Evolutionary conservation across 208 protist genomes (phyloP), one percentile per base, ranked within the genome.

Genomic region (Crithidia brevicula): DNA sequence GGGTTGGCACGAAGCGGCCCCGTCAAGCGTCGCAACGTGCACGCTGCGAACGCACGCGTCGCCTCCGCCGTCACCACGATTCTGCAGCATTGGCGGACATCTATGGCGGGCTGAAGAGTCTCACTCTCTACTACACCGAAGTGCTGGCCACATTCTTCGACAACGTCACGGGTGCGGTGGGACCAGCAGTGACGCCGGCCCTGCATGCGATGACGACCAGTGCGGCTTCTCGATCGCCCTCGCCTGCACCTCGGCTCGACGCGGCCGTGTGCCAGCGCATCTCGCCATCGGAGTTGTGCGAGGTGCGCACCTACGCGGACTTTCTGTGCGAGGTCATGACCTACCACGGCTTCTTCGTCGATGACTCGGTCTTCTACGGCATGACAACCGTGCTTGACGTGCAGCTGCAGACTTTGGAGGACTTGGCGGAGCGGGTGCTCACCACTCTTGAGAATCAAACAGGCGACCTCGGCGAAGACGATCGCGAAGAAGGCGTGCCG

Each of bases 301-400:
- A 34, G 18, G 50, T 79, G 20, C 83, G 86, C 53, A 88, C 82
- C 31, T 82, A 83, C 53, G 74, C 77, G 9, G 63, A 42, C 20
- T 91, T 94, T 64, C 67, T 89, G 11, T 92, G 86, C 59, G 81
- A 78, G 49, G n/a, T 85, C 25, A 92, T 94, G 86, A 60, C 79
- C 4, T 89, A 84, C 61, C 89, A 94, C 64, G 89, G 89, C 25
- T 50, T 94, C 25, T 88, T 89, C 61, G 69, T 94, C 8, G 67
- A 79, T 28, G 72, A 82, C 30, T 5, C 28, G 0, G 22, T 67
- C 10, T 77, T 79, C 31, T 67, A 85, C 53, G 53, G 33, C 18
- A 87, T 92, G 78, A 47, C 68, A 25, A 46, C 33, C 8, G 52
- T 83, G 47, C 33, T 94, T 10, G 60, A 82, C 10, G 49, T 62